Conservation (phyloP, 306 rosid species). For the Macrotyloma uniflorum region DNA sequence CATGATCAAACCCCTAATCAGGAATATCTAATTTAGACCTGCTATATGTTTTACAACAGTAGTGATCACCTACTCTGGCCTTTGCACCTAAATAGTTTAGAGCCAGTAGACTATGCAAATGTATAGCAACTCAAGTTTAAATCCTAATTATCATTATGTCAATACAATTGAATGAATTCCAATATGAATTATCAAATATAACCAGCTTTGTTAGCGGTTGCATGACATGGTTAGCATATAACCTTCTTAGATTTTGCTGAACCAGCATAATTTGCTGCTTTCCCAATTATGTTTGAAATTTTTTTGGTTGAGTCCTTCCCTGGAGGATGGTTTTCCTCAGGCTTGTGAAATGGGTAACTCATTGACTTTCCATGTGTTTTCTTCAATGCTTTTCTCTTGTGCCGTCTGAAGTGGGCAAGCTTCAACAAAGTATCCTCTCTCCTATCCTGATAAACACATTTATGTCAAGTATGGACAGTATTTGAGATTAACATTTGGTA, state of each 20-base stretch:
- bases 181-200: conserved; percentile 18
- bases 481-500: conserved; percentile 8
- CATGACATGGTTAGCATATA: conserved; percentile 34
- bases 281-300: conserved; percentile 87
- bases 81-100: conserved; percentile 1
- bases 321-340: conserved; percentile 95
- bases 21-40: neutral
- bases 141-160: conserved; percentile 21
- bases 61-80: neutral
- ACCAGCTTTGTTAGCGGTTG: neutral
- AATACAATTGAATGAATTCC: conserved; percentile 22
- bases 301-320: conserved; percentile 95
- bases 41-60: neutral
- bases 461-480: conserved; percentile 24
- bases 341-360: conserved; percentile 77
- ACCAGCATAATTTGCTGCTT: conserved; percentile 87
- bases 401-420: conserved; percentile 82
- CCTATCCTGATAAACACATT: conserved; percentile 71
- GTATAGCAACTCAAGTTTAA: conserved; percentile 8
- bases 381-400: conserved; percentile 88
- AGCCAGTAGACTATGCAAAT: conserved; percentile 14
- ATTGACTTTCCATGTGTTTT: conserved; percentile 69
- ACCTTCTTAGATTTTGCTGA: conserved; percentile 89
- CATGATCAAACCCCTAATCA: neutral
- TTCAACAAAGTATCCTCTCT: conserved; percentile 91